Evolutionary conservation across 164 flowering plant species (phyloP).

Genomic region (Umbellularia californica): DNA sequence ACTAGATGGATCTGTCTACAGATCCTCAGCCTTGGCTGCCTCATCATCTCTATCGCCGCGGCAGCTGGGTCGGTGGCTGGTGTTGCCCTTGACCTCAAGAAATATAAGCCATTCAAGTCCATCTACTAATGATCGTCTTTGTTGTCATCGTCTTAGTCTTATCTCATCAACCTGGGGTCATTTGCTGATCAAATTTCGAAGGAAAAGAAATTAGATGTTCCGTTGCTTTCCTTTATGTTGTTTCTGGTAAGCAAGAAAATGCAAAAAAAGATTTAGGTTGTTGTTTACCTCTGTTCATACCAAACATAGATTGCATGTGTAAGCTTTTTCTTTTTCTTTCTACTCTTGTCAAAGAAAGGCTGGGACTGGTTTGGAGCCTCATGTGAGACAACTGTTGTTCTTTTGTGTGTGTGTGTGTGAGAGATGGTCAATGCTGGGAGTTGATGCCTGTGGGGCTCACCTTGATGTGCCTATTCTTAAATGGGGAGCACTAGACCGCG

Average conservation of each 20-base stretch:
- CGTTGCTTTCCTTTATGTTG: conserved; percentile 27
- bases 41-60: conserved; percentile 51
- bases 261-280: neutral
- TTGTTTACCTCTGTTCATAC: neutral
- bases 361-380: neutral
- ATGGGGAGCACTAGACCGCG: no score
- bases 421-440: no score
- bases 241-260: no score
- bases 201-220: no score
- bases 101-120: conserved; percentile 40
- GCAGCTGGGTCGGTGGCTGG: conserved; percentile 61
- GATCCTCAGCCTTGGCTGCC: conserved; percentile 47
- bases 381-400: neutral
- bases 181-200: no score
- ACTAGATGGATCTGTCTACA: conserved; percentile 56
- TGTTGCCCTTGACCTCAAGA: conserved; percentile 39
- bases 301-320: neutral
- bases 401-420: no score
- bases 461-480: no score
- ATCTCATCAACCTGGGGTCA: no score
- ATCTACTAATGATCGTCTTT: conserved; percentile 27
- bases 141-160: no score
- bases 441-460: no score
- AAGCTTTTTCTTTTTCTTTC: neutral
- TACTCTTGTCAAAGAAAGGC: neutral